Conservation (phyloP, 2,329 filamentous ascomycete species). For the Hypoxylon sp. region DNA sequence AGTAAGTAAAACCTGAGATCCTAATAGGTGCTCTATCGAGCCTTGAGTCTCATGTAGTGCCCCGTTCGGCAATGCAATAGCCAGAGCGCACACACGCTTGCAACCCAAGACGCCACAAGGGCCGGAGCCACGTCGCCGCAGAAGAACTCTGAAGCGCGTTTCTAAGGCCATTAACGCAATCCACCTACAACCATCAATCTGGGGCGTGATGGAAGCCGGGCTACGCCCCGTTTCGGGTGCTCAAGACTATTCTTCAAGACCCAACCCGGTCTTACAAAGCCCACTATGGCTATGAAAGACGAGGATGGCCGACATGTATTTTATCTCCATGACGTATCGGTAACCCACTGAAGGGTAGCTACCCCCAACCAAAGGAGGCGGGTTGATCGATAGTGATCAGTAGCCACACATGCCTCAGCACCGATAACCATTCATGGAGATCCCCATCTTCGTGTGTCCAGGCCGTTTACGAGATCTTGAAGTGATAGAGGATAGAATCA, state of each 20-base stretch:
- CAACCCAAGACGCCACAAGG: background rate
- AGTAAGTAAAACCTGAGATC: conserved; percentile 16
- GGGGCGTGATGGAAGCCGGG: conserved; percentile 14
- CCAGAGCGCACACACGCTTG: conserved; percentile 7
- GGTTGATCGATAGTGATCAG: conserved; percentile 20
- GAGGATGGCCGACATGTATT: conserved; percentile 18
- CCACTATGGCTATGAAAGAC: conserved; percentile 22
- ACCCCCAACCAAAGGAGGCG: conserved; percentile 32
- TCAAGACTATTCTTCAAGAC: conserved; percentile 11
- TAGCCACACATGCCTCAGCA: conserved; percentile 26
- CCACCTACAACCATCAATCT: conserved; percentile 19
- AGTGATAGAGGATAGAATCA: background rate
- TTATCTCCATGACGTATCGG: background rate
- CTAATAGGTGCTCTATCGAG: conserved; percentile 1
- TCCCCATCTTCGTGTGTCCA: conserved; percentile 17
- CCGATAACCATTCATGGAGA: conserved; percentile 2
- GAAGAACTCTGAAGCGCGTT: background rate
- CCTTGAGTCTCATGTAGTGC: conserved; percentile 23
- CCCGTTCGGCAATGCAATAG: conserved; percentile 27
- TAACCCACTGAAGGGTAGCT: conserved; percentile 19
- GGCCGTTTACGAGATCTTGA: conserved; percentile 15
- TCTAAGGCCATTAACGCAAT: conserved; percentile 10
- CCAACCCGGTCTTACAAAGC: conserved; percentile 24
- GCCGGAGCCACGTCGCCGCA: conserved; percentile 7
- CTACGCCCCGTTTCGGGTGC: conserved; percentile 7